These are phyloP conservation scores for Golubevia sp. DNA, from an alignment of 1,284 basidiomycete genomes.

Conservation along the genomic window DNA sequence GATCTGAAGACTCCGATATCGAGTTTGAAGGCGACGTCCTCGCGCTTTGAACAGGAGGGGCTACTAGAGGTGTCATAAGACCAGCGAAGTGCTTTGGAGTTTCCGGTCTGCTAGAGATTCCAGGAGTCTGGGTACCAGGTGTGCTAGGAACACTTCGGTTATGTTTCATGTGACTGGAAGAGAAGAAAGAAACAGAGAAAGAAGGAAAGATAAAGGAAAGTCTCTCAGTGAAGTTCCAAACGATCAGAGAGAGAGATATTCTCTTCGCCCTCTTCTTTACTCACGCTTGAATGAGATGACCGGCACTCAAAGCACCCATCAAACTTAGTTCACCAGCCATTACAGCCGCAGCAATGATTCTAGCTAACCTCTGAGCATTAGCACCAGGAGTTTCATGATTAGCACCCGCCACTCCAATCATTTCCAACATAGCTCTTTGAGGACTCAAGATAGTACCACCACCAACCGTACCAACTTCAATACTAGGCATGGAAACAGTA, in stretches of 20 bases:
- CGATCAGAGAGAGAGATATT: not conserved
- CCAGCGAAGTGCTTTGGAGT: conserved; percentile 44
- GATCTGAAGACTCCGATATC: not conserved
- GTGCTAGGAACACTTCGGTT: conserved; percentile 55
- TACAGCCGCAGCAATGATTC: conserved; percentile 57
- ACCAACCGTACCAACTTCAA: conserved; percentile 75
- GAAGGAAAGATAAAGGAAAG: not conserved
- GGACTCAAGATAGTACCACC: conserved; percentile 73
- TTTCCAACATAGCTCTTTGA: conserved; percentile 55
- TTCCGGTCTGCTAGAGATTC: conserved; percentile 14
- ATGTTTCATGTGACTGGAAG: conserved; percentile 49
- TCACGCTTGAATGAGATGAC: conserved; percentile 53
- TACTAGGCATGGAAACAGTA: conserved; percentile 59
- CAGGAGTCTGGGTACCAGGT: conserved; percentile 49
- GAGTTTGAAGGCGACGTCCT: not conserved
- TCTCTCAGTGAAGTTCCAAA: not conserved
- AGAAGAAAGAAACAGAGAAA: not conserved
- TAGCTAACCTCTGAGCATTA: conserved; percentile 55
- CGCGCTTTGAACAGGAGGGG: conserved; percentile 1
- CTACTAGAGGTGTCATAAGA: conserved; percentile 41
- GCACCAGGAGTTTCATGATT: conserved; percentile 51
- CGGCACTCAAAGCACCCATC: conserved; percentile 54
- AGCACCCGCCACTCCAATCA: conserved; percentile 55
- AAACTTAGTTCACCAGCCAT: conserved; percentile 60
- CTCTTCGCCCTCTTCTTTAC: not conserved